phyloP scores from a whole-genome alignment of 768 basidiomycete genomes.

The Ramaria rubella region DNA sequence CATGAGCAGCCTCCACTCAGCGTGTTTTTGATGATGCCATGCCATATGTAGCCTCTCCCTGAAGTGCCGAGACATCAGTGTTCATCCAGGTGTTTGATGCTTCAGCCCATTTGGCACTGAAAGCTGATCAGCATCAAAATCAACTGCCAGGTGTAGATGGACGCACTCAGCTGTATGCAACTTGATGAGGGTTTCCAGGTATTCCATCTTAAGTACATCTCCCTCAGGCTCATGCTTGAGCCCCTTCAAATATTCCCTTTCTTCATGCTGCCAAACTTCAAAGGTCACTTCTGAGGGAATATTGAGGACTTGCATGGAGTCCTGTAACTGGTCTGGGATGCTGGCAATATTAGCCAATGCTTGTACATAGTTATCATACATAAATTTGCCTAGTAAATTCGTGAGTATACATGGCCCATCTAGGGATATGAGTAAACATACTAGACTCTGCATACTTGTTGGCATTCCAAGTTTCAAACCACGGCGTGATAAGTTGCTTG shows the following conservation, averaged over 20 bases:
- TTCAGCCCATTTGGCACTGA: background rate
- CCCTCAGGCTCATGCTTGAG: background rate
- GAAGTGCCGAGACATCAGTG: background rate
- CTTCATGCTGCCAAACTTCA: background rate
- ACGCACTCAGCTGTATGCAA: background rate
- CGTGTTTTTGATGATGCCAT: background rate
- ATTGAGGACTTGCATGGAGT: background rate
- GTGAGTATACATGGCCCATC: background rate
- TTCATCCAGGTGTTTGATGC: background rate
- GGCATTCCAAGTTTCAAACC: constrained; percentile 17
- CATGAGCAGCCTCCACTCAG: background rate
- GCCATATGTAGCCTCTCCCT: background rate
- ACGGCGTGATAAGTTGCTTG: constrained; percentile 20
- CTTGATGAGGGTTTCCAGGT: background rate
- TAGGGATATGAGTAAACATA: constrained; percentile 4
- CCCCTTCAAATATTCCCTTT: background rate
- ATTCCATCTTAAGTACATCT: background rate
- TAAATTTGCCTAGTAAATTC: background rate
- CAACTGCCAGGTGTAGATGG: background rate
- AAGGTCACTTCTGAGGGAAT: background rate
- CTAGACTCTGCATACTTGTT: constrained; percentile 20
- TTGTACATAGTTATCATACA: background rate
- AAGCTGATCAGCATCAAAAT: background rate
- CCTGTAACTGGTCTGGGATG: background rate
- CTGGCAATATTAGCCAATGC: background rate